These are phyloP conservation scores for Boletus tomentosulus DNA, from an alignment of 768 basidiomycete species.

Conservation along the genomic window DNA sequence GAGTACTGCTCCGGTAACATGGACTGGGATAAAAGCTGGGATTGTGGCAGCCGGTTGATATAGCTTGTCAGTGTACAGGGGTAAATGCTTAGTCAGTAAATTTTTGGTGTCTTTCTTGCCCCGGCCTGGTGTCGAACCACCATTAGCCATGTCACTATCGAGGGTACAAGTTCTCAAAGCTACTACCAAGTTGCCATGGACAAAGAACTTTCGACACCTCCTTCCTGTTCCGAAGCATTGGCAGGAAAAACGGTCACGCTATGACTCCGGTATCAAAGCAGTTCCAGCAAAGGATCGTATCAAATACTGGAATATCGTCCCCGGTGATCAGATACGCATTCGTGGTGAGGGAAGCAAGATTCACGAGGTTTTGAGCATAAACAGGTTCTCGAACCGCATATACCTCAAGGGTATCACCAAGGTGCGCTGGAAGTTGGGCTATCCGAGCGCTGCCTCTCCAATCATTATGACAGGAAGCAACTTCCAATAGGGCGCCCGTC, in stretches of 20 bases:
- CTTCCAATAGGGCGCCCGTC: conserved; percentile 22
- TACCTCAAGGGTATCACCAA: conserved; percentile 44
- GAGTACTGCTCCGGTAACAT: conserved; percentile 47
- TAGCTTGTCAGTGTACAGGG: neutral
- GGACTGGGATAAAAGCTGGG: conserved; percentile 32
- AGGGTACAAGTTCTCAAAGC: conserved; percentile 40
- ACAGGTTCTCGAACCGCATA: conserved; percentile 67
- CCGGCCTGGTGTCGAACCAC: neutral
- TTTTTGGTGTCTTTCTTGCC: neutral
- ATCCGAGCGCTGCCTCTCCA: neutral
- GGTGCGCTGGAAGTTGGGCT: conserved; percentile 19
- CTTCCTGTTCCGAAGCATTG: conserved; percentile 56
- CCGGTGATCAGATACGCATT: conserved; percentile 74
- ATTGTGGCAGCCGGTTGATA: conserved; percentile 21
- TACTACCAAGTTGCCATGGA: conserved; percentile 52
- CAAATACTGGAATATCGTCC: conserved; percentile 84
- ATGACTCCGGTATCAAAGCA: conserved; percentile 45
- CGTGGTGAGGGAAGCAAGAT: conserved; percentile 60
- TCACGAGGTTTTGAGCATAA: conserved; percentile 70
- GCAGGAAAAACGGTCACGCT: conserved; percentile 40
- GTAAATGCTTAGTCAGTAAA: conserved; percentile 19
- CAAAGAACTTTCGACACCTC: conserved; percentile 64
- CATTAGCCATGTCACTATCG: conserved; percentile 26
- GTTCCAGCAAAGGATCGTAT: conserved; percentile 66
- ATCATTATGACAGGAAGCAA: conserved; percentile 16